These are phyloP conservation scores for Cafeteria roenbergensis DNA, from an alignment of 108 stramenopile genomes.

Conservation along the genomic window DNA sequence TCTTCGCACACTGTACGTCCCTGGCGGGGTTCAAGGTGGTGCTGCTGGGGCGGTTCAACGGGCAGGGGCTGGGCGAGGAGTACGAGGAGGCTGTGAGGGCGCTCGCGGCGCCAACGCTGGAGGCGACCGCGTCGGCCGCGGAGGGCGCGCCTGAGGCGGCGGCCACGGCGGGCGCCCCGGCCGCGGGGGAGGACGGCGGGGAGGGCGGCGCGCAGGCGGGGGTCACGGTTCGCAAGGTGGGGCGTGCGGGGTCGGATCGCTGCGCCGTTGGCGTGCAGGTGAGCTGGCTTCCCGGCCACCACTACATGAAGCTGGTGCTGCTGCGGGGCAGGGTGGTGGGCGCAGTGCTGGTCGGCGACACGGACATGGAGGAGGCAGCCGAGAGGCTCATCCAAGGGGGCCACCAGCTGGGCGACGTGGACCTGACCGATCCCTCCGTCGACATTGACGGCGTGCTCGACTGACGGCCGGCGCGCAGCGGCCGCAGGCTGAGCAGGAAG, in stretches of 20 bases:
- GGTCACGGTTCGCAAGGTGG: too few relatives aligned
- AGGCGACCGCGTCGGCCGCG: too few relatives aligned
- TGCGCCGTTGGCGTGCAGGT: conserved; percentile 6
- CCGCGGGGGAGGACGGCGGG: neutral
- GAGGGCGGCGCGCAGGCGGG: neutral
- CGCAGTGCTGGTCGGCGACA: conserved; percentile 37
- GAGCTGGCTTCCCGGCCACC: conserved; percentile 6
- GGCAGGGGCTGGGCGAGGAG: conserved; percentile 17
- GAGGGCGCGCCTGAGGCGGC: too few relatives aligned
- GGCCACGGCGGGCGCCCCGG: neutral
- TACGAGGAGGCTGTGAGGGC: neutral
- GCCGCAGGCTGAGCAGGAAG: too few relatives aligned
- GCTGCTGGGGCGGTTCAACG: conserved; percentile 23
- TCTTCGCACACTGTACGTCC: conserved; percentile 36
- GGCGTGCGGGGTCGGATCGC: too few relatives aligned
- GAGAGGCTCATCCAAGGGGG: conserved; percentile 38
- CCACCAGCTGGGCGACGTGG: conserved; percentile 23
- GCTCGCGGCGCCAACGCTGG: too few relatives aligned
- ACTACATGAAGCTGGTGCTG: conserved; percentile 26
- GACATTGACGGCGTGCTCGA: conserved; percentile 39
- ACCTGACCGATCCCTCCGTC: conserved; percentile 25
- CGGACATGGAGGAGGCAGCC: conserved; percentile 36
- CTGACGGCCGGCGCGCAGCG: too few relatives aligned
- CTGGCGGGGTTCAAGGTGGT: conserved; percentile 35
- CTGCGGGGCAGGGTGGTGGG: conserved; percentile 26